phyloP scores from a whole-genome alignment of 352 stramenopile species.

The Globisporangium alternatum region DNA sequence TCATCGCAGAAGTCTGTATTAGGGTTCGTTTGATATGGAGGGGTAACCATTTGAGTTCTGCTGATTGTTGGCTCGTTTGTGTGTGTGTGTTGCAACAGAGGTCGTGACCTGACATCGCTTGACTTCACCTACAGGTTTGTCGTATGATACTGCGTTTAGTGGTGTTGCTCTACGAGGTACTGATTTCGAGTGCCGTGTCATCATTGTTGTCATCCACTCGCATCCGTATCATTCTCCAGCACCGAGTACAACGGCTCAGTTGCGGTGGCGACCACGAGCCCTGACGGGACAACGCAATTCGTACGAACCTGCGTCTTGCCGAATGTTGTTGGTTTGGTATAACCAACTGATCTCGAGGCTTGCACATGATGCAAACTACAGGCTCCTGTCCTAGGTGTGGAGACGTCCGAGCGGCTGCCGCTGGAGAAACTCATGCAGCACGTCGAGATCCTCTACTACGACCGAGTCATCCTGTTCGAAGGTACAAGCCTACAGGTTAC shows the following conservation, averaged over 20 bases:
- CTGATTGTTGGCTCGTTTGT: not conserved
- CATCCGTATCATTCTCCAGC: conserved; percentile 21
- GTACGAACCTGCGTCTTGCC: not conserved
- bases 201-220: not conserved
- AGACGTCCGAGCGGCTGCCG: conserved; percentile 36
- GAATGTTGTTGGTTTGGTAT: not conserved
- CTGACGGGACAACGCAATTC: not conserved
- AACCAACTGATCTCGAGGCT: not conserved
- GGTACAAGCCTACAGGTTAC: conserved; percentile 21
- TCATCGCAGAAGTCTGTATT: conserved; percentile 9
- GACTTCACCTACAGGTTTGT: conserved; percentile 60
- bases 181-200: not conserved
- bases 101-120: conserved; percentile 38
- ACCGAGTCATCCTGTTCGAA: conserved; percentile 60
- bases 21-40: not conserved
- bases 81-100: conserved; percentile 9
- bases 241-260: conserved; percentile 38
- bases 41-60: not conserved
- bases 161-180: not conserved
- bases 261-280: conserved; percentile 14
- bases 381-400: conserved; percentile 9
- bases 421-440: conserved; percentile 54
- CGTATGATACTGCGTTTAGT: not conserved
- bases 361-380: not conserved
- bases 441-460: conserved; percentile 56